These are phyloP conservation scores for Pseudogymnoascus sp. DNA, from an alignment of 2,329 filamentous ascomycete genomes.

Conservation along the genomic window DNA sequence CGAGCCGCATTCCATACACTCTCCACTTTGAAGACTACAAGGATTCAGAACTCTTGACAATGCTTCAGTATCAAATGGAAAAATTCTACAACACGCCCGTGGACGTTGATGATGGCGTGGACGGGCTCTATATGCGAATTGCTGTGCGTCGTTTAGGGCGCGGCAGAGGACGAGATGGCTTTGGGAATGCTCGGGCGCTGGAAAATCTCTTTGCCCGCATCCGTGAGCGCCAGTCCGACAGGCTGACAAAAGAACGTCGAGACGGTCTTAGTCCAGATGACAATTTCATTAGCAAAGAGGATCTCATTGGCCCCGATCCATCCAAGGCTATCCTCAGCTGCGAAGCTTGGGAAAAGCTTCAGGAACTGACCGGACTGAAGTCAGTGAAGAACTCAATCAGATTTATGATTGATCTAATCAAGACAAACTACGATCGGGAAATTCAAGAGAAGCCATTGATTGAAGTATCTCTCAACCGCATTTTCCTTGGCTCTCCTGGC, in stretches of 20 bases:
- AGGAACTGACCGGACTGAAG: constrained; percentile 48
- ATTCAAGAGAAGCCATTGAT: constrained; percentile 50
- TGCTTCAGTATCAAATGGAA: constrained; percentile 47
- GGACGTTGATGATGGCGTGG: constrained; percentile 47
- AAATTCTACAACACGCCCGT: constrained; percentile 49
- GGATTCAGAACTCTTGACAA: constrained; percentile 54
- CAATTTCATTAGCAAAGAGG: constrained; percentile 52
- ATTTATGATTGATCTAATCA: constrained; percentile 50
- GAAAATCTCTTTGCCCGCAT: constrained; percentile 53
- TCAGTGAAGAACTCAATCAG: constrained; percentile 55
- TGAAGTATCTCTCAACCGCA: constrained; percentile 54
- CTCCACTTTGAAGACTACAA: constrained; percentile 63
- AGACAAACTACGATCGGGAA: constrained; percentile 58
- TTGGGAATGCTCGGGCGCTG: constrained; percentile 63
- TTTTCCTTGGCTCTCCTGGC: constrained; percentile 64
- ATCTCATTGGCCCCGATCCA: constrained; percentile 64
- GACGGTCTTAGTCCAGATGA: constrained; percentile 40
- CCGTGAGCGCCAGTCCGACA: constrained; percentile 46
- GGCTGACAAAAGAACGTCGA: constrained; percentile 42
- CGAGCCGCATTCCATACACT: constrained; percentile 57
- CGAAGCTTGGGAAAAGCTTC: constrained; percentile 48
- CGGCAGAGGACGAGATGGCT: constrained; percentile 55
- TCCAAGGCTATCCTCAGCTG: constrained; percentile 41
- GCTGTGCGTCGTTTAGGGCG: constrained; percentile 51
- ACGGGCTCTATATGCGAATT: constrained; percentile 57